Base-by-base conservation (phyloP, 305 asterid genomes). In the Fraxinus dipetala region DNA sequence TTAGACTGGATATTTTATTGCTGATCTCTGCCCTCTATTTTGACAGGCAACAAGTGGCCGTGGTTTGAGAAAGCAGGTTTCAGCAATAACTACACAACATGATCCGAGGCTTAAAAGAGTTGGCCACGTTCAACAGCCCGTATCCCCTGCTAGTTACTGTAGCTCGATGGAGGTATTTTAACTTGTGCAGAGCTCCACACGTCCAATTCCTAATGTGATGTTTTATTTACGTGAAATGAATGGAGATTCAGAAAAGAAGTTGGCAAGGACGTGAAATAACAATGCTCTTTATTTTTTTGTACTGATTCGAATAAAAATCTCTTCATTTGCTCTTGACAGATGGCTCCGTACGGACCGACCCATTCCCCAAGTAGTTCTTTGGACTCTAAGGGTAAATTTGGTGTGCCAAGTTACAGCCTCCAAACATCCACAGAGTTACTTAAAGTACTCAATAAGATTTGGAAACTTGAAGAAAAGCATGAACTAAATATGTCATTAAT, bases 391-490 rank as follows among this genome's bases (percentile, higher is more conserved):
- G 89, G 91, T 80, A 88, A 86, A 89, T 43, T 85, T 76, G 92
- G 91, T 45, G 91, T 87, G 70, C 80, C 95, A 38, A 91, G 90
- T 80, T 88, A 86, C 75, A 80, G 89, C 81, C 91, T 92, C 78
- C 92, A 88, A 87, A 93, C 95, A 28, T 93, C 99, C 18, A 88
- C 94, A 0, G 99, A 95, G 91, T 88, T 95, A 24, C 93, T 92
- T 10, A 91, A 89, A 83, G 93, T 95, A 28, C 92, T 95, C 67
- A 92, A 95, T 35, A 88, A 94, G 87, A 92, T 95, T 28, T 94
- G 97, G 98, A 94, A 87, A 84, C 99, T 95, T 14, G 99, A 95
- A 90, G 97, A 95, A 79, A 92, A 90, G 77, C 93, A 94, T 43
- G 87, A 87, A 10, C 80, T 97, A 72, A 92, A 92, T 83, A 87